phyloP scores from a whole-genome alignment of 768 basidiomycete genomes.

The Mycena polygramma region DNA sequence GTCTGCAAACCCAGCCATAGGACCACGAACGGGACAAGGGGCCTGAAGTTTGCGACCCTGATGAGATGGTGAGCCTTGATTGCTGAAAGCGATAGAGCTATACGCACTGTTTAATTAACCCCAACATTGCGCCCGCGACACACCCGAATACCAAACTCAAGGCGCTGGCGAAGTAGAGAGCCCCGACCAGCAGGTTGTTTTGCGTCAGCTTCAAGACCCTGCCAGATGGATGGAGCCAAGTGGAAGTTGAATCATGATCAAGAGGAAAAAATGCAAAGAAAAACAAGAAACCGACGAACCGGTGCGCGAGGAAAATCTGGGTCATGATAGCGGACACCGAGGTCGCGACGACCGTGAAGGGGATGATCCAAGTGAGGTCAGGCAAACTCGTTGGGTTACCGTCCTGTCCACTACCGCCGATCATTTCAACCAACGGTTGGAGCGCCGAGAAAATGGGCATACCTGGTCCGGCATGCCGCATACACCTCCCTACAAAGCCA shows the following conservation, averaged over 20 bases:
- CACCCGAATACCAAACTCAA: constrained; percentile 59
- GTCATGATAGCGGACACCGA: constrained; percentile 63
- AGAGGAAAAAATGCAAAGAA: not conserved
- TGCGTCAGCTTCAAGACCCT: constrained; percentile 55
- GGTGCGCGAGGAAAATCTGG: constrained; percentile 61
- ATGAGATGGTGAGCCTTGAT: not conserved
- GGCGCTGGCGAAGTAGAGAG: constrained; percentile 54
- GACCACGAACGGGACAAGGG: constrained; percentile 57
- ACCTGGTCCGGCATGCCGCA: constrained; percentile 51
- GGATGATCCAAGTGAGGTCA: constrained; percentile 62
- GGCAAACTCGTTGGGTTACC: constrained; percentile 52
- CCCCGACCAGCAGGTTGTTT: constrained; percentile 48
- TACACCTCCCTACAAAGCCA: constrained; percentile 46
- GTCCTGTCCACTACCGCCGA: constrained; percentile 52
- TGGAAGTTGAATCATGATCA: not conserved
- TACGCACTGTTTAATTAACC: constrained; percentile 56
- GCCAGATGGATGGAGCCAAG: not conserved
- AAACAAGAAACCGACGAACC: constrained; percentile 45
- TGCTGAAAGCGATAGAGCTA: not conserved
- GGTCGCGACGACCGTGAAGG: constrained; percentile 63
- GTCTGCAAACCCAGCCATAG: constrained; percentile 64
- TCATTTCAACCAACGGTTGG: not conserved
- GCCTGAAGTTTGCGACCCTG: constrained; percentile 58
- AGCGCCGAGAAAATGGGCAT: constrained; percentile 11
- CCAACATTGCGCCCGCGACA: constrained; percentile 57